Base-by-base conservation (phyloP, 2,329 filamentous ascomycete species). In the Colletotrichum phormii region DNA sequence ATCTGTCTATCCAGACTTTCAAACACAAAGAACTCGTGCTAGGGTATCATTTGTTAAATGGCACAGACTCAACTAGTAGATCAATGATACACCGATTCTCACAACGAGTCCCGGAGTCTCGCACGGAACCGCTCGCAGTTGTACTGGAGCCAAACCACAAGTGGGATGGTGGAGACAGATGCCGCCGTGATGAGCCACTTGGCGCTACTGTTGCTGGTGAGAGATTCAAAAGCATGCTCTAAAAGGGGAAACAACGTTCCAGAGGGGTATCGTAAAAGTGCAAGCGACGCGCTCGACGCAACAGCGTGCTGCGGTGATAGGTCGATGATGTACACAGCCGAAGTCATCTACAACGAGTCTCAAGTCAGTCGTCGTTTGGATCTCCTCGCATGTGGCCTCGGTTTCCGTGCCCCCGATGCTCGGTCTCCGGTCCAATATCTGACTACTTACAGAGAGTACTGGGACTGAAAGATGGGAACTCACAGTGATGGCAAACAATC, bases 181-280 rank as follows among this genome's bases (percentile, higher is more conserved):
- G 33, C 68, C 13, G 35, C 58, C 24, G 64, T 72, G 15, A 72
- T 53, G 37, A 72, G 15, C 64, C 58, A 72, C 35, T 63, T 67
- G 4, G 63, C 63, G 35, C 33, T 61, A 49, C 55, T 67, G 63
- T 71, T 71, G 68, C 68, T 71, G 46, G 68, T 61, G 4, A 61
- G 29, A 13, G n/a, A 54, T 33, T 71, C 63, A 22, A 71, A 55
- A 18, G 35, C 55, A 55, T 67, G 57, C 49, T 66, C 49, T 35
- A 58, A 22, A 4, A 71, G 55, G 13, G 63, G 68, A 15, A 71
- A 71, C 4, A 62, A 31, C 7, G 68, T 57, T 8, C 68, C 63
- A 8, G 57, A 71, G 26, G 63, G 68, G 49, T 71, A 71, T 57
- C 68, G 57, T 5, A 49, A 35, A 67, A 67, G 49, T 22, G 68